These are phyloP conservation scores for Serpula lacrymans DNA, from an alignment of 768 basidiomycete species.

Conservation along the genomic window DNA sequence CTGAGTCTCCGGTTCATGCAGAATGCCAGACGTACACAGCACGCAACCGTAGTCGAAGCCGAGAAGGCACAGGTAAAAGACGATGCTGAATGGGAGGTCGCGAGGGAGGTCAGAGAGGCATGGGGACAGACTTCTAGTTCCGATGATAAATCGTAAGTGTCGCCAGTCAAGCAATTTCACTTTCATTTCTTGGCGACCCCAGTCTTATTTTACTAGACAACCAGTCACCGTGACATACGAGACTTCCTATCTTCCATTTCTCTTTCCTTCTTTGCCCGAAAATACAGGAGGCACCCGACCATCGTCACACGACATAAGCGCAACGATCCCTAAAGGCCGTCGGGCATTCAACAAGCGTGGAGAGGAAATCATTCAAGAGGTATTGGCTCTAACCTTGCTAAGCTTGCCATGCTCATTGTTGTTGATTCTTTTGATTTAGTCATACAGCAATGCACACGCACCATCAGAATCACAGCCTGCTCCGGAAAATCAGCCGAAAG, in stretches of 20 bases:
- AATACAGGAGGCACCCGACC: slow-evolving; percentile 17
- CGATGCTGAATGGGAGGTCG: slow-evolving; percentile 64
- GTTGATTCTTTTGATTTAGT: slow-evolving; percentile 5
- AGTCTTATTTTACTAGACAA: slow-evolving; percentile 10
- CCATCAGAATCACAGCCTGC: slow-evolving; percentile 2
- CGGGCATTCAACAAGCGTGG: slow-evolving; percentile 51
- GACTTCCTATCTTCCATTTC: slow-evolving; percentile 63
- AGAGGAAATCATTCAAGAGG: slow-evolving; percentile 36
- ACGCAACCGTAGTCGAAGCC: slow-evolving; percentile 44
- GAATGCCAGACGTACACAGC: slow-evolving; percentile 57
- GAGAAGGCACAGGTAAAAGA: slow-evolving; percentile 57
- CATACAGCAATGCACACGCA: too few species aligned
- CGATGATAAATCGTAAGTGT: slow-evolving; percentile 8
- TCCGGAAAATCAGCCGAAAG: slow-evolving; percentile 1
- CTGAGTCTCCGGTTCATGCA: slow-evolving; percentile 72
- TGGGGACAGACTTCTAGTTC: slow-evolving; percentile 35
- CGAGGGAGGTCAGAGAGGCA: slow-evolving; percentile 47
- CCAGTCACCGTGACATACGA: slow-evolving; percentile 44
- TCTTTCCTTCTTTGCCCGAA: slow-evolving; percentile 42
- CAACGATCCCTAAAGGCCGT: slow-evolving; percentile 41
- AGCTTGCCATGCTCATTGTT: too few species aligned
- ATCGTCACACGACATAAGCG: slow-evolving; percentile 14
- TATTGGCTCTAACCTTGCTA: slow-evolving; percentile 19
- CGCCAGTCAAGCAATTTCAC: slow-evolving; percentile 1
- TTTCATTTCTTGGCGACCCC: slow-evolving; percentile 2